Conservation (phyloP, 108 stramenopile genomes). For the Nitzschia putrida region DNA sequence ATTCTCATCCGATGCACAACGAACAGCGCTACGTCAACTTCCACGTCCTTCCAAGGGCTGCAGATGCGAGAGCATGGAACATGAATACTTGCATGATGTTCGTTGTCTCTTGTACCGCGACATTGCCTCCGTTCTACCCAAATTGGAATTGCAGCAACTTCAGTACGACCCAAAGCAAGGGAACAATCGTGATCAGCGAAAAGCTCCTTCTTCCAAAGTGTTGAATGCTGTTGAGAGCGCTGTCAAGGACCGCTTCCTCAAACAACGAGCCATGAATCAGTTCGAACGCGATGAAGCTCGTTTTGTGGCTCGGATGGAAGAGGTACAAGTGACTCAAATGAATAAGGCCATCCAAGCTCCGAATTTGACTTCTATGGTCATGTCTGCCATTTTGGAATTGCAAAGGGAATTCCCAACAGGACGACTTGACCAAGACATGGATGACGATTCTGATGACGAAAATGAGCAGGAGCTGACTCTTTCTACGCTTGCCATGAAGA, state of each 20-base stretch:
- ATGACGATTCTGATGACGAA: slow-evolving; percentile 54
- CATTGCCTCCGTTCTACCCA: slow-evolving; percentile 34
- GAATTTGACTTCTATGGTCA: slow-evolving; percentile 60
- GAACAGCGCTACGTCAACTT: slow-evolving; percentile 47
- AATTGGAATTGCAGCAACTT: slow-evolving; percentile 32
- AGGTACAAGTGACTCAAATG: slow-evolving; percentile 53
- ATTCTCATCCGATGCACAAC: slow-evolving; percentile 64
- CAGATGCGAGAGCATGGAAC: slow-evolving; percentile 60
- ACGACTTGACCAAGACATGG: slow-evolving; percentile 21
- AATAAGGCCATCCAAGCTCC: slow-evolving; percentile 72
- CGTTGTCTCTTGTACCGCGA: slow-evolving; percentile 67
- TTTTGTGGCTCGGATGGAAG: slow-evolving; percentile 79
- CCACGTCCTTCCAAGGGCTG: slow-evolving; percentile 71
- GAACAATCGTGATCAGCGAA: background rate
- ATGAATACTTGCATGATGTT: slow-evolving; percentile 67
- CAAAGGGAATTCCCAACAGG: slow-evolving; percentile 29
- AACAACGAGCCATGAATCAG: slow-evolving; percentile 48
- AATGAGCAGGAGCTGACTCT: slow-evolving; percentile 62
- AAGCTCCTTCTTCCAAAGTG: slow-evolving; percentile 17
- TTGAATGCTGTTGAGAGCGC: slow-evolving; percentile 70
- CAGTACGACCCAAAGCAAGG: slow-evolving; percentile 14
- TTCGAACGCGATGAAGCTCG: slow-evolving; percentile 56
- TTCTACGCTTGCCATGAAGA: slow-evolving; percentile 36
- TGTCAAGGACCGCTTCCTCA: slow-evolving; percentile 55
- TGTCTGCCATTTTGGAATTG: slow-evolving; percentile 60